Conservation (phyloP, 2,329 filamentous ascomycete genomes). For the Cladophialophora bantiana region DNA sequence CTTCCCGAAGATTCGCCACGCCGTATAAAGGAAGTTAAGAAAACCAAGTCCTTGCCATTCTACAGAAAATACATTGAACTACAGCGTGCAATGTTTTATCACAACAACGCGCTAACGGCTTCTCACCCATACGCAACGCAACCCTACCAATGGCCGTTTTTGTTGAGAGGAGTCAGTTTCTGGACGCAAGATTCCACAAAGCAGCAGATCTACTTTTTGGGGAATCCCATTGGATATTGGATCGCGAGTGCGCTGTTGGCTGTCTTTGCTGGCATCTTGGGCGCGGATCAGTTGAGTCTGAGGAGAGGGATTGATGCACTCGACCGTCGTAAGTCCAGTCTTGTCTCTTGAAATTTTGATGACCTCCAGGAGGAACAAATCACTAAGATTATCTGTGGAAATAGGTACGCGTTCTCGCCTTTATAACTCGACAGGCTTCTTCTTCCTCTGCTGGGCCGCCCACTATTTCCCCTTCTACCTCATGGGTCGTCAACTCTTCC, state of each 20-base stretch:
- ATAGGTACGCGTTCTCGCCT: conserved; percentile 84
- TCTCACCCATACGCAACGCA: conserved; percentile 95
- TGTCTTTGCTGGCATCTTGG: conserved; percentile 89
- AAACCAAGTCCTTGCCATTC: conserved; percentile 87
- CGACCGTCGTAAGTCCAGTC: conserved; percentile 79
- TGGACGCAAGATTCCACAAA: conserved; percentile 97
- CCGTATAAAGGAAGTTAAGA: conserved; percentile 74
- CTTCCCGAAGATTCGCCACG: conserved; percentile 75
- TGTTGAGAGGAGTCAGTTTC: conserved; percentile 96
- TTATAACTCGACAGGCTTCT: conserved; percentile 98
- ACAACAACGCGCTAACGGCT: conserved; percentile 97
- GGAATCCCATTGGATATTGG: conserved; percentile 98
- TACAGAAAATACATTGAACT: conserved; percentile 94
- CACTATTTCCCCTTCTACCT: conserved; percentile 98
- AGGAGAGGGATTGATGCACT: conserved; percentile 92
- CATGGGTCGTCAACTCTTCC: conserved; percentile 97
- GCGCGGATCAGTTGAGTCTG: conserved; percentile 90
- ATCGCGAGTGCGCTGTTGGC: conserved; percentile 88
- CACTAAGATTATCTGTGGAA: conserved; percentile 42
- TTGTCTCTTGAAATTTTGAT: conserved; percentile 6
- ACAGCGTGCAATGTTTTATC: conserved; percentile 98
- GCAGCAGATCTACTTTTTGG: conserved; percentile 97
- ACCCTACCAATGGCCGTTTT: conserved; percentile 97
- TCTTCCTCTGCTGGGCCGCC: conserved; percentile 96
- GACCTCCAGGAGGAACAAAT: conserved; percentile 12